Evolutionary conservation across 345 rosid genomes (phyloP).

Genomic region (Citrus medica): DNA sequence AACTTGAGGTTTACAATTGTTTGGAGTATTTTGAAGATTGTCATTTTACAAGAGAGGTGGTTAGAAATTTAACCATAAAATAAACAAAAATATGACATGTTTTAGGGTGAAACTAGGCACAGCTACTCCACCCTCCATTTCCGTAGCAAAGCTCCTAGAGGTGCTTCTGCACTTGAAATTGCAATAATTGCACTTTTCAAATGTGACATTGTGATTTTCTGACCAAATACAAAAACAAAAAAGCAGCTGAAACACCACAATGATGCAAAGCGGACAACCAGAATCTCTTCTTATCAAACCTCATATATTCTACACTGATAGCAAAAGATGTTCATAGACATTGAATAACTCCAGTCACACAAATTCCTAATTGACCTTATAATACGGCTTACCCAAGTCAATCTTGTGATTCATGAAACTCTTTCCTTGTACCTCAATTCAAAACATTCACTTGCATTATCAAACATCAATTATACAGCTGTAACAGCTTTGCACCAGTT

Average conservation of each 20-base stretch:
- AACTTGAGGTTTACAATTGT: no score
- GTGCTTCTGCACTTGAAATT: neutral
- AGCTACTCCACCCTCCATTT: neutral
- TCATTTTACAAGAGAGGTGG: no score
- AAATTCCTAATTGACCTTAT: conserved; percentile 1
- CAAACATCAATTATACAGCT: neutral
- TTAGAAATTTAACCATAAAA: no score
- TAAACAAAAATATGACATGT: neutral
- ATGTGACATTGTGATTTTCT: neutral
- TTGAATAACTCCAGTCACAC: neutral
- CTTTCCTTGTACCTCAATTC: neutral
- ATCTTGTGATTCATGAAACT: neutral
- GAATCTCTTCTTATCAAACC: neutral
- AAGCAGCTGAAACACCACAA: neutral
- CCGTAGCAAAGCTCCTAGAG: neutral
- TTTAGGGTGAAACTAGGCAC: neutral
- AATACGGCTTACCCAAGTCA: neutral
- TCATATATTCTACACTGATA: neutral
- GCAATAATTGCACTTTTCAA: neutral
- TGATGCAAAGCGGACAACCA: neutral
- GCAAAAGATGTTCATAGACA: neutral
- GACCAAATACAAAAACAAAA: neutral
- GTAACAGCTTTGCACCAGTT: neutral
- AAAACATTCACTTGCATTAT: neutral
- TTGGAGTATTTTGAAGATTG: no score